Percentiles rank a stretch among this genome's conserved stretches.
These are phyloP conservation scores for Backusella circina DNA, from an alignment of 192 early-diverging fungal species.

Conservation along the genomic window DNA sequence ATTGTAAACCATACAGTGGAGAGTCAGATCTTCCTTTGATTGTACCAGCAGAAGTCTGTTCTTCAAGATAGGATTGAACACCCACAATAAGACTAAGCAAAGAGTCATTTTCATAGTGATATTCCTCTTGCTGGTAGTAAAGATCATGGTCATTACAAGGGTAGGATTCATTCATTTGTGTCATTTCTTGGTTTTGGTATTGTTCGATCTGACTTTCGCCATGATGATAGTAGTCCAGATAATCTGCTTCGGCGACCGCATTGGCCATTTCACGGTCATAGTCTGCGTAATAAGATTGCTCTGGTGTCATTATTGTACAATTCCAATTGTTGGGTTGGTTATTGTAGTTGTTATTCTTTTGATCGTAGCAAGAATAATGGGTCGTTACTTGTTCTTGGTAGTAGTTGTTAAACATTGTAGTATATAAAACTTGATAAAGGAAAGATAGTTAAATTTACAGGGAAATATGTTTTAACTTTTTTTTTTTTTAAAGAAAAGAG, in stretches of 20 bases:
- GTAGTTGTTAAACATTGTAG: background rate
- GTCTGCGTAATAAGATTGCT: background rate
- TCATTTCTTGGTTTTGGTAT: background rate
- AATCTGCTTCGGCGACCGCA: background rate
- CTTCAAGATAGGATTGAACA: background rate
- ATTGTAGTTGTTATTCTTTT: background rate
- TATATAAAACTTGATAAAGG: background rate
- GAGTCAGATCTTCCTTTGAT: conserved; percentile 14
- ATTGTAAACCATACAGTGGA: conserved; percentile 29
- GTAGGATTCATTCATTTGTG: background rate
- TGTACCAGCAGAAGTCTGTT: background rate
- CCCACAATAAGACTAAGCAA: background rate
- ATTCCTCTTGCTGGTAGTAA: background rate
- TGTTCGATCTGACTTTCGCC: background rate
- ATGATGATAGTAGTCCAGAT: background rate
- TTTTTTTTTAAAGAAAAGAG: background rate
- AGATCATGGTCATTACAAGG: background rate
- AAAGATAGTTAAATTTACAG: background rate
- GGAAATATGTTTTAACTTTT: background rate
- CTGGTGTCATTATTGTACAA: background rate
- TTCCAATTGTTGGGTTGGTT: background rate
- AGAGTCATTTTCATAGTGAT: background rate
- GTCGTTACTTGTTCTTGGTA: background rate
- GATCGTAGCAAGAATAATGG: background rate
- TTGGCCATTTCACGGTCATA: background rate